phyloP scores from a whole-genome alignment of 1,284 basidiomycete genomes.

The Microbotryum intermedium region DNA sequence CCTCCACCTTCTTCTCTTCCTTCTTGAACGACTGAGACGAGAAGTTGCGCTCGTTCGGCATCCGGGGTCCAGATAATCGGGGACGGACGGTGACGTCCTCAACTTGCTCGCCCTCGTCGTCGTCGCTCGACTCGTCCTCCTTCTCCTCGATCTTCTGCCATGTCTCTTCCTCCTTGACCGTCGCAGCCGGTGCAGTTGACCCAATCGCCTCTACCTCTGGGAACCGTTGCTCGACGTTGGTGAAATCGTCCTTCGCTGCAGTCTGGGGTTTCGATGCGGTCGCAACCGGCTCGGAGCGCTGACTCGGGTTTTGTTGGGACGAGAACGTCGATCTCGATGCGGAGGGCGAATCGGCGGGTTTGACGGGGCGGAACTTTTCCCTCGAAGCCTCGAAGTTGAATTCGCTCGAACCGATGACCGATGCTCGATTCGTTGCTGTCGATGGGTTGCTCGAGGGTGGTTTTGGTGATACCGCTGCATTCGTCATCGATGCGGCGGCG shows the following conservation, averaged over 20 bases:
- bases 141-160: slow-evolving; percentile 23
- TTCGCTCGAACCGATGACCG: slow-evolving; percentile 1
- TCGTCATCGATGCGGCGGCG: background rate
- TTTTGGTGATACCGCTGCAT: background rate
- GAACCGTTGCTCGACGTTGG: slow-evolving; percentile 8
- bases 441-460: background rate
- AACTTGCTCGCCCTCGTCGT: slow-evolving; percentile 20
- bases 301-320: too few relatives aligned
- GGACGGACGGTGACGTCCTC: background rate
- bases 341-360: background rate
- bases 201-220: slow-evolving; percentile 9
- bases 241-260: background rate
- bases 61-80: background rate
- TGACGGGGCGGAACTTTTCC: slow-evolving; percentile 24
- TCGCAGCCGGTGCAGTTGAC: background rate
- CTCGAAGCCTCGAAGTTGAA: background rate
- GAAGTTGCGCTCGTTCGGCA: background rate
- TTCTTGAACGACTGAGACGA: background rate
- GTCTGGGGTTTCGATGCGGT: too few relatives aligned
- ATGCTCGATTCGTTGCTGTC: background rate
- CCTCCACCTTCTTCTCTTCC: too few relatives aligned
- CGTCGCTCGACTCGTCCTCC: slow-evolving; percentile 28
- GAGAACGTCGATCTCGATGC: background rate
- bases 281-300: too few relatives aligned
- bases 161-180: background rate